Percentiles rank a stretch among this genome's conserved stretches.
Evolutionary conservation across 2,329 filamentous ascomycete species (phyloP).

Genomic region (Fusarium sp.): DNA sequence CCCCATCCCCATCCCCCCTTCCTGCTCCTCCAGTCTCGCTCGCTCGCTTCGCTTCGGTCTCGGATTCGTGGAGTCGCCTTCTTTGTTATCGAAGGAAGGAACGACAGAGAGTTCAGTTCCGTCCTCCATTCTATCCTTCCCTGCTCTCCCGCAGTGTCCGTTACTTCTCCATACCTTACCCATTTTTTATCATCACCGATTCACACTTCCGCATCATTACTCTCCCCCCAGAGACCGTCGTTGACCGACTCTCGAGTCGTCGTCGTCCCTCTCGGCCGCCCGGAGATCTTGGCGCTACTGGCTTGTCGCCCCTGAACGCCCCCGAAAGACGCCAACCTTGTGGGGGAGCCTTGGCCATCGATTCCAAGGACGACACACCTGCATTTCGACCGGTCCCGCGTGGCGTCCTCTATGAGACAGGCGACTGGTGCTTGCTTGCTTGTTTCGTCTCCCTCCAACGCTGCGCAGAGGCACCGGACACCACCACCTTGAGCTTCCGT

Average conservation of each 20-base stretch:
- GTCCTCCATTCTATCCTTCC: constrained; percentile 11
- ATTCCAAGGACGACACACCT: constrained; percentile 44
- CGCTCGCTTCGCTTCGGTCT: constrained; percentile 18
- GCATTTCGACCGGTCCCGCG: constrained; percentile 45
- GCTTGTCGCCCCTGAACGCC: constrained; percentile 34
- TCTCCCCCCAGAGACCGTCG: constrained; percentile 4
- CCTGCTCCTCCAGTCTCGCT: constrained; percentile 11
- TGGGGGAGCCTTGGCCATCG: constrained; percentile 44
- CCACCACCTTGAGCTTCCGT: constrained; percentile 30
- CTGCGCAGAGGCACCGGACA: not conserved
- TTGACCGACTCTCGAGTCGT: constrained; percentile 22
- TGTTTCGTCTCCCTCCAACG: constrained; percentile 43
- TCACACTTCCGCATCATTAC: constrained; percentile 14
- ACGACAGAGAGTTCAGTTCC: not conserved
- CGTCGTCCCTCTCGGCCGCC: constrained; percentile 36
- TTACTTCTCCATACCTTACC: not conserved
- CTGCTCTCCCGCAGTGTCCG: constrained; percentile 9
- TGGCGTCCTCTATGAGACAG: constrained; percentile 46
- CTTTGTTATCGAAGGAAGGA: constrained; percentile 2
- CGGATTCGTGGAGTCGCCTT: constrained; percentile 31
- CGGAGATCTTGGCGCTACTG: constrained; percentile 41
- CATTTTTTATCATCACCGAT: constrained; percentile 4
- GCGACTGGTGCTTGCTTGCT: constrained; percentile 32
- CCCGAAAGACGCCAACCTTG: constrained; percentile 40
- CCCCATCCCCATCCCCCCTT: no score